Base-by-base conservation (phyloP, 257 asterid genomes). In the Gentiana macrophylla region DNA sequence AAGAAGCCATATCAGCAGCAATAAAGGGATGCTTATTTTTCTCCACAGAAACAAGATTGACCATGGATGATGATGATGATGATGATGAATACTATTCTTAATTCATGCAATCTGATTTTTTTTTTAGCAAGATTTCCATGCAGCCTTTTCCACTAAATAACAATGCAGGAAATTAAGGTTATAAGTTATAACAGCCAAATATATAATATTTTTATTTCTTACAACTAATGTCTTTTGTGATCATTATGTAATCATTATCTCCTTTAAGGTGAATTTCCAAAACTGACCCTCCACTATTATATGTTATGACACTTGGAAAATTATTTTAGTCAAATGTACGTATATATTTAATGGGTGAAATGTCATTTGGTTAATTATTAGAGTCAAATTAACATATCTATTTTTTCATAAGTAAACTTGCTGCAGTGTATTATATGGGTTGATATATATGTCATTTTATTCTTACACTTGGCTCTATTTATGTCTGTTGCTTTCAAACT, bases 1-100 rank as follows among this genome's bases (percentile, higher is more conserved):
- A 41, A 5, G 46, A 41, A 60, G 81, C 62, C 81, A 78, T 79
- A 58, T 66, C 66, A 37, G 72, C 49, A 66, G 61, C 47, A 24
- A 49, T 12, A 24, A 24, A 24, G 24, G 24, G 24, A 35, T 57
- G n/a, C 52, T 54, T 55, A 47, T 63, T 43, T 50, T 58, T 66
- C 49, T 60, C 65, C 61, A 70, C 75, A 35, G 58, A 64, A 55
- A 71, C 70, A 64, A 52, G 61, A 71, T 69, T 74, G 53, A 37
- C 73, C 75, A 65, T 67, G 53, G 34, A 2, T 3, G 50, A 12
- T 24, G 24, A 45, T 35, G 45, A 50, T 35, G 41, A 41, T 33
- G 10, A 52, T 24, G 45, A 24, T 54, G 49, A 50, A 13, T 24
- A 50, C 56, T 48, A 53, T 15, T 51, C 8, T 35, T 13, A 55